Percentiles rank a stretch among this genome's conserved stretches.
These are phyloP conservation scores for Pythium biforme DNA, from an alignment of 352 stramenopile species.

Conservation along the genomic window DNA sequence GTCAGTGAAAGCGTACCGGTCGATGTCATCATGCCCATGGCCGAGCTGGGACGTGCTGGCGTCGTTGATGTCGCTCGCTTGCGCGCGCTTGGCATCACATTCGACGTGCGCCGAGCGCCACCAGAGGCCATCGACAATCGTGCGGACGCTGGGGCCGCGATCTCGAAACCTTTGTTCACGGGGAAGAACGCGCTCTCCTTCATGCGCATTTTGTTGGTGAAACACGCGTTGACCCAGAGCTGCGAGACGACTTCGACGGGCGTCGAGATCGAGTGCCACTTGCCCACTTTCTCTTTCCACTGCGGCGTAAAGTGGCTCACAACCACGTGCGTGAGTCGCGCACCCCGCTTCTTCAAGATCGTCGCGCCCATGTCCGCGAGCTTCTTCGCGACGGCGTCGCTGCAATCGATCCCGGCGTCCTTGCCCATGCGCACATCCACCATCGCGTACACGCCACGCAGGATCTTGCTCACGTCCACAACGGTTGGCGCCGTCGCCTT, in stretches of 20 bases:
- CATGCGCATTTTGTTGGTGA: constrained; percentile 66
- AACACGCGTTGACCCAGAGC: constrained; percentile 83
- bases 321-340: constrained; percentile 76
- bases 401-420: constrained; percentile 80
- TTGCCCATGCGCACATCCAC: constrained; percentile 73
- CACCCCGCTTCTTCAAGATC: constrained; percentile 65
- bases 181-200: constrained; percentile 76
- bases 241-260: constrained; percentile 74
- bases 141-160: not conserved
- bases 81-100: not conserved
- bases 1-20: not conserved
- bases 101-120: not conserved
- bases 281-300: constrained; percentile 74
- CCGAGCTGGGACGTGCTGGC: not conserved
- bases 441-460: constrained; percentile 57
- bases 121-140: not conserved
- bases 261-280: constrained; percentile 46
- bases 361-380: constrained; percentile 59
- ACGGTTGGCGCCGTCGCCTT: not conserved
- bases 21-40: not conserved
- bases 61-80: not conserved
- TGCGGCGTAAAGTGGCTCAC: constrained; percentile 58
- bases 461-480: constrained; percentile 23
- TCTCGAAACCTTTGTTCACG: constrained; percentile 40
- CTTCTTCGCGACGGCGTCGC: constrained; percentile 65